Percentiles rank a stretch among this genome's conserved stretches.
These are phyloP conservation scores for Talaromyces funiculosus DNA, from an alignment of 2,329 filamentous ascomycete species.

Conservation along the genomic window DNA sequence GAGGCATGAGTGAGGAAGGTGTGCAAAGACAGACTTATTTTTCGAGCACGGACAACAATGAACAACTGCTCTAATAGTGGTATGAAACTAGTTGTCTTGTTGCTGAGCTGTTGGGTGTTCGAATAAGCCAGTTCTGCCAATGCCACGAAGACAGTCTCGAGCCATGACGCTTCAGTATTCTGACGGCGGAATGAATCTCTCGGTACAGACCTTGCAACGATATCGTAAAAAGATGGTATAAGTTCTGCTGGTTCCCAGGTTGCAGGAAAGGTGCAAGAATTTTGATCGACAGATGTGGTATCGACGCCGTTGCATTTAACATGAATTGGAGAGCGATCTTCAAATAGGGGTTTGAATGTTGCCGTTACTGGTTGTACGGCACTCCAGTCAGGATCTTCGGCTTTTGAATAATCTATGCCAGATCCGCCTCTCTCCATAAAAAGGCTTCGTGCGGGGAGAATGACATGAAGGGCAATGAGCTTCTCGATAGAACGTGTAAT, in stretches of 20 bases:
- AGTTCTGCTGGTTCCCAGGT: conserved; percentile 30
- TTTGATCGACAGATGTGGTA: neutral
- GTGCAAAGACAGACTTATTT: conserved; percentile 36
- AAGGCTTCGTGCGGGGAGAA: conserved; percentile 34
- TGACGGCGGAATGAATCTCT: conserved; percentile 39
- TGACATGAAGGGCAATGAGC: conserved; percentile 36
- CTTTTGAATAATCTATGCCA: conserved; percentile 30
- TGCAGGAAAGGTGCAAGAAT: conserved; percentile 9
- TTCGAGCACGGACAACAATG: conserved; percentile 33
- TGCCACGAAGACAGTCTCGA: conserved; percentile 45
- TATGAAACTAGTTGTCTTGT: conserved; percentile 27
- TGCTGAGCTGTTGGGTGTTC: conserved; percentile 26
- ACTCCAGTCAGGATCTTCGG: conserved; percentile 28
- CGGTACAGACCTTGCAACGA: conserved; percentile 42
- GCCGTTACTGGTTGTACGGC: conserved; percentile 32
- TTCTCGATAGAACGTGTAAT: conserved; percentile 32
- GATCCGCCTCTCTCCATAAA: conserved; percentile 33
- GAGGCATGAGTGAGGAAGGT: conserved; percentile 37
- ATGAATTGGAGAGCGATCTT: conserved; percentile 16
- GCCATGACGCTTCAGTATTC: conserved; percentile 44
- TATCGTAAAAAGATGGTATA: conserved; percentile 41
- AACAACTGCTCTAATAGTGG: conserved; percentile 34
- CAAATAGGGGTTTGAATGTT: conserved; percentile 32
- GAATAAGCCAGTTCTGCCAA: conserved; percentile 37
- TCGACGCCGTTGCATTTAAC: conserved; percentile 2